Conservation (phyloP, 1,284 basidiomycete species). For the Melanopsichium pennsylvanicum region DNA sequence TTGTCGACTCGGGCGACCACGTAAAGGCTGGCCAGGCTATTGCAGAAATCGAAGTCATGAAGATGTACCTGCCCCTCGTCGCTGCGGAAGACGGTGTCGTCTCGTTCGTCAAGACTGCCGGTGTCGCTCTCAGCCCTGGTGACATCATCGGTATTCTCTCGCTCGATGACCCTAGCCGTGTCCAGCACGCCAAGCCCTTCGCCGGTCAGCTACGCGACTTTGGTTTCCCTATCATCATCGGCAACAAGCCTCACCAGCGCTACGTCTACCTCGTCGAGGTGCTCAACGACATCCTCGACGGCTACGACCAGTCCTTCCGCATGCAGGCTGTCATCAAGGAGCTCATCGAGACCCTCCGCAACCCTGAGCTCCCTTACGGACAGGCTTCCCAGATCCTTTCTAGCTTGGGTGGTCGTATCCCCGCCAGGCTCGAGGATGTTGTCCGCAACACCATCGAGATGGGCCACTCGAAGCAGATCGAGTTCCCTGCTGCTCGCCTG, state of each 20-base stretch:
- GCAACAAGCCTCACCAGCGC: conserved; percentile 89
- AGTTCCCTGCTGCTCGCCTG: conserved; percentile 84
- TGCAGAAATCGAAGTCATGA: conserved; percentile 85
- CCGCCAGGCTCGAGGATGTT: conserved; percentile 76
- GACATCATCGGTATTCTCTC: conserved; percentile 97
- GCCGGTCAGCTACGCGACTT: conserved; percentile 78
- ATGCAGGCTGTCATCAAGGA: conserved; percentile 83
- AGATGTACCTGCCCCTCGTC: conserved; percentile 71
- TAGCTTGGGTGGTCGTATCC: conserved; percentile 90
- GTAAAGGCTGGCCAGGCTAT: conserved; percentile 94
- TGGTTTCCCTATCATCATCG: conserved; percentile 81
- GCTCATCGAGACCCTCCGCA: conserved; percentile 78
- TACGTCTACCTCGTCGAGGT: conserved; percentile 79
- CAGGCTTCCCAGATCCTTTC: conserved; percentile 85
- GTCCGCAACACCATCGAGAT: conserved; percentile 81
- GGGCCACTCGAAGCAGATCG: conserved; percentile 75
- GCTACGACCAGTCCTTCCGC: conserved; percentile 62
- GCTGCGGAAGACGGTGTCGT: conserved; percentile 90
- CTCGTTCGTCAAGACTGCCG: conserved; percentile 91
- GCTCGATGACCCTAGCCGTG: conserved; percentile 93
- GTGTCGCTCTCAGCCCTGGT: conserved; percentile 93
- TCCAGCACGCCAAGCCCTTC: conserved; percentile 98
- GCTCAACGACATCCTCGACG: conserved; percentile 79
- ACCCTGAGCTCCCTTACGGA: conserved; percentile 88
- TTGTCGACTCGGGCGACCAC: conserved; percentile 97